phyloP scores from a whole-genome alignment of 768 basidiomycete genomes.

The Lenzites betulinus region DNA sequence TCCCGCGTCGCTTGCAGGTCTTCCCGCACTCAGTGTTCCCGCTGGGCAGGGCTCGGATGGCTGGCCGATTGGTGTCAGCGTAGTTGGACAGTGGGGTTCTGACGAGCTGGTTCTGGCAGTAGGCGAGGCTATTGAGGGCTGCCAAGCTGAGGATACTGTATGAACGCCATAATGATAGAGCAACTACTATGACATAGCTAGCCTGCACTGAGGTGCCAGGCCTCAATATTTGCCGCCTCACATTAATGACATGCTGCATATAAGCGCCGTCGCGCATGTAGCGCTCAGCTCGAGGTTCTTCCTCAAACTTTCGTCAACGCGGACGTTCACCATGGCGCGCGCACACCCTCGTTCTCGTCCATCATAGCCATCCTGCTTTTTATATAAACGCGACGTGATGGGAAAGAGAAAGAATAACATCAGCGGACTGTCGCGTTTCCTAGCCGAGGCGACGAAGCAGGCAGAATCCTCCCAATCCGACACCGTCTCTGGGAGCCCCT shows the following conservation, averaged over 20 bases:
- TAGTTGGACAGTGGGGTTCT: slow-evolving; percentile 88
- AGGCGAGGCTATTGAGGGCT: slow-evolving; percentile 42
- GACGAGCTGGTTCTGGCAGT: slow-evolving; percentile 61
- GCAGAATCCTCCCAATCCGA: neutral
- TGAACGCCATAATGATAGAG: no score
- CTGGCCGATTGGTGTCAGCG: slow-evolving; percentile 84
- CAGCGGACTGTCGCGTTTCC: slow-evolving; percentile 14
- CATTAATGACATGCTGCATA: no score
- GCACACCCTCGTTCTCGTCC: no score
- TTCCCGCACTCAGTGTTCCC: slow-evolving; percentile 83
- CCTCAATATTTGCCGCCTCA: no score
- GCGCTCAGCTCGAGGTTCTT: no score
- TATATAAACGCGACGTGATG: slow-evolving; percentile 3
- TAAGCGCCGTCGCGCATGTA: no score
- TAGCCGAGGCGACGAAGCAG: slow-evolving; percentile 1
- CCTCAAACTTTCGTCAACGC: no score
- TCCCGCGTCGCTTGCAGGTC: slow-evolving; percentile 86
- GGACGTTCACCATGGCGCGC: no score
- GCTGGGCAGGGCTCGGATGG: slow-evolving; percentile 48
- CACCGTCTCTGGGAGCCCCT: neutral
- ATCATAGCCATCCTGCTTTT: neutral
- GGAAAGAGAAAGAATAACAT: slow-evolving; percentile 19
- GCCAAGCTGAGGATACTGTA: neutral
- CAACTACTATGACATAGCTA: no score
- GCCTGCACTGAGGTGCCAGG: no score